These are phyloP conservation scores for Fusarium armeniacum DNA, from an alignment of 2,329 filamentous ascomycete genomes.

Conservation along the genomic window DNA sequence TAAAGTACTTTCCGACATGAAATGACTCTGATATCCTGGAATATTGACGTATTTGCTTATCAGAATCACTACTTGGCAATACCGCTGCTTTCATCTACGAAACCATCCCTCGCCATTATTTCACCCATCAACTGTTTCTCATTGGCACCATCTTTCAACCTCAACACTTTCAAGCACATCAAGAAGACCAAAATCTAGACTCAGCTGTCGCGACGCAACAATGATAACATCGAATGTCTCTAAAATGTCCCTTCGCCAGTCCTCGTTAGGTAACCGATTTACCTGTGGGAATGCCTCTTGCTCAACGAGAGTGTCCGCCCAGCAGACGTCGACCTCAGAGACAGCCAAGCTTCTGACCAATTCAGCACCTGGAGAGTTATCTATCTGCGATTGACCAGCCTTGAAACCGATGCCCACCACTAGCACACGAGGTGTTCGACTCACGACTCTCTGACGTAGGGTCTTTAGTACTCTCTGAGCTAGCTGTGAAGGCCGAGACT, in stretches of 20 bases:
- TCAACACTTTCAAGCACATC: slow-evolving; percentile 53
- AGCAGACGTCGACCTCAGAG: slow-evolving; percentile 57
- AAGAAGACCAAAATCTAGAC: slow-evolving; percentile 57
- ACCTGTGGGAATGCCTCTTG: slow-evolving; percentile 58
- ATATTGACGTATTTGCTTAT: not conserved
- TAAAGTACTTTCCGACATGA: not conserved
- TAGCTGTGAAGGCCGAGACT: slow-evolving; percentile 56
- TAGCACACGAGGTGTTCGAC: slow-evolving; percentile 52
- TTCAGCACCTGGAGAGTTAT: slow-evolving; percentile 61
- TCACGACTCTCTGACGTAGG: slow-evolving; percentile 37
- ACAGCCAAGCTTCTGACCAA: slow-evolving; percentile 54
- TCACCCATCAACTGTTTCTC: not conserved
- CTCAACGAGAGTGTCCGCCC: slow-evolving; percentile 59
- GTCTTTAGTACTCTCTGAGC: slow-evolving; percentile 52
- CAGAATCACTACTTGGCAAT: not conserved
- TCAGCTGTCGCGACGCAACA: slow-evolving; percentile 57
- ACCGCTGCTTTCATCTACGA: too few relatives aligned
- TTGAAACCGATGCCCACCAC: slow-evolving; percentile 65
- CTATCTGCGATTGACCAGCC: slow-evolving; percentile 60
- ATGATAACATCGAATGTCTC: slow-evolving; percentile 58
- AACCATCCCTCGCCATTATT: not conserved
- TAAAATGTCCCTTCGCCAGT: slow-evolving; percentile 56
- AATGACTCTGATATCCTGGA: too few relatives aligned
- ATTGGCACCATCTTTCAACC: slow-evolving; percentile 57
- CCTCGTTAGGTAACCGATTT: slow-evolving; percentile 52